Evolutionary conservation across 768 basidiomycete species (phyloP).

Genomic region (Lentinula guzmanii): DNA sequence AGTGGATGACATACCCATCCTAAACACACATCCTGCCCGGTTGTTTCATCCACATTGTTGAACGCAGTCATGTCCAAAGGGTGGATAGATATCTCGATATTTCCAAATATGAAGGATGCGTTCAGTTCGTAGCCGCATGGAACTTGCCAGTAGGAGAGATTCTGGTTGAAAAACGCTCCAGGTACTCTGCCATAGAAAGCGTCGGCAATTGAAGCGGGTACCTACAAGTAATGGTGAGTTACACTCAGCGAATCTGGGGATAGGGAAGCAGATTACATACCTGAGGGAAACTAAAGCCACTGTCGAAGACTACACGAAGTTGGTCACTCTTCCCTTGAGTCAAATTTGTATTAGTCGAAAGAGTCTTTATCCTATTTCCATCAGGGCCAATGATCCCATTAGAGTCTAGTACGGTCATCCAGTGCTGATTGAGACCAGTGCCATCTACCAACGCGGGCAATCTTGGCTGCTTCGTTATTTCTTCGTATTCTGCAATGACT

Average conservation of each 20-base stretch:
- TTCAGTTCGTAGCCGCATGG: constrained; percentile 18
- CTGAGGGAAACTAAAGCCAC: constrained; percentile 16
- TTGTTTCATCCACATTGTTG: not conserved
- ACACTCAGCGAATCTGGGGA: not conserved
- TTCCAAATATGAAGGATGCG: constrained; percentile 16
- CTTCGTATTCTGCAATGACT: constrained; percentile 13
- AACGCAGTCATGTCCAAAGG: constrained; percentile 15
- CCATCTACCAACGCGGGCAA: constrained; percentile 13
- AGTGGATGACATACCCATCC: constrained; percentile 6
- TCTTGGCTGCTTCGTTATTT: constrained; percentile 12
- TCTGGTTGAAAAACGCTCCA: constrained; percentile 10
- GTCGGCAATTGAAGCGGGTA: constrained; percentile 12
- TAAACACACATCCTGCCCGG: constrained; percentile 7
- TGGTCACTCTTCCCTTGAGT: constrained; percentile 9
- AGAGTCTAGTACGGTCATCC: constrained; percentile 11
- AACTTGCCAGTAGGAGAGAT: constrained; percentile 10
- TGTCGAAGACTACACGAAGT: constrained; percentile 13
- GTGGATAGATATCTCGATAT: constrained; percentile 13
- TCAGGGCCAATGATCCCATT: constrained; percentile 18
- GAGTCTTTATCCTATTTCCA: constrained; percentile 11
- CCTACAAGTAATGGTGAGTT: not conserved
- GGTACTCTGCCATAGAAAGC: constrained; percentile 18
- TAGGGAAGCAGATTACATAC: constrained; percentile 5
- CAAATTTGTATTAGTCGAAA: constrained; percentile 9
- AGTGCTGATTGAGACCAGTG: constrained; percentile 11